Evolutionary conservation across 2,329 filamentous ascomycete species (phyloP).

Genomic region (Verticillium nonalfalfae): DNA sequence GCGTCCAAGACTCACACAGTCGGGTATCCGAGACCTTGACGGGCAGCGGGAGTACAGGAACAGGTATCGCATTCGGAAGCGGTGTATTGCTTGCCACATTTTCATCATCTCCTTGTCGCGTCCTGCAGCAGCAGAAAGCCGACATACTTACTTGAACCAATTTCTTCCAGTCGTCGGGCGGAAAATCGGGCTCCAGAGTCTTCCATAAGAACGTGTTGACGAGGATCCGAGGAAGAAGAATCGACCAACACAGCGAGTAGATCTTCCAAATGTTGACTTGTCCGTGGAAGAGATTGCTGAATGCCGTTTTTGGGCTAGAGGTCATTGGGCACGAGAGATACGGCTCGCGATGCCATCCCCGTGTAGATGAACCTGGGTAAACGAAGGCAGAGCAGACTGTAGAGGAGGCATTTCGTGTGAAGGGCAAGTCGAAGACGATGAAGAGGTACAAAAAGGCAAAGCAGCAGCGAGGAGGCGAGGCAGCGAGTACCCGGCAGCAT

Average conservation of each 20-base stretch:
- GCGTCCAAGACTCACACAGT: neutral
- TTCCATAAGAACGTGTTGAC: neutral
- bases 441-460: neutral
- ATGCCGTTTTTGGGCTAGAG: too few relatives aligned
- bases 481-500: neutral
- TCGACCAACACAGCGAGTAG: too few relatives aligned
- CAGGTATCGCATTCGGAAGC: neutral
- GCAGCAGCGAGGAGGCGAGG: neutral
- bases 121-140: conserved; percentile 1
- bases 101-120: neutral
- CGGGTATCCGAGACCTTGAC: neutral
- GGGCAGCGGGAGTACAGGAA: neutral
- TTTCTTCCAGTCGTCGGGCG: neutral
- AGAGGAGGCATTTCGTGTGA: neutral
- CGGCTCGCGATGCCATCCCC: too few relatives aligned
- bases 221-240: too few relatives aligned
- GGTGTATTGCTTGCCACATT: neutral
- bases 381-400: too few relatives aligned
- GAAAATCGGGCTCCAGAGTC: neutral
- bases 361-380: too few relatives aligned
- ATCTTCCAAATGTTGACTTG: too few relatives aligned
- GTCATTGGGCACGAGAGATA: too few relatives aligned
- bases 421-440: neutral
- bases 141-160: neutral
- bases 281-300: too few relatives aligned